Conservation (phyloP, 306 rosid species). For the Vachellia collinsii region DNA sequence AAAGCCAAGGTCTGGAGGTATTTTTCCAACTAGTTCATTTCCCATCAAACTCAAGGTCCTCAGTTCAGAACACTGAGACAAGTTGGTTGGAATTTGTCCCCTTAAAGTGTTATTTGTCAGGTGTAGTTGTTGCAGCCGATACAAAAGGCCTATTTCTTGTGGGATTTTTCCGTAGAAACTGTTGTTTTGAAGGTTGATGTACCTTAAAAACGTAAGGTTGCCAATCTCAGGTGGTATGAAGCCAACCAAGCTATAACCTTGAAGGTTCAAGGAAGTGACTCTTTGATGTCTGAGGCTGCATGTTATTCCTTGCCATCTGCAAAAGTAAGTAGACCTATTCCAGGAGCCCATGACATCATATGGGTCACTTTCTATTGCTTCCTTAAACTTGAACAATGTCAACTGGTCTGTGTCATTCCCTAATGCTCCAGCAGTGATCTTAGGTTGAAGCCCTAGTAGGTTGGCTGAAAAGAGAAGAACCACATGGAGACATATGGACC, state of each 20-base stretch:
- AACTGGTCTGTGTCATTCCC: conserved; percentile 43
- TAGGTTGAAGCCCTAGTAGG: conserved; percentile 23
- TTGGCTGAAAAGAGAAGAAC: not conserved
- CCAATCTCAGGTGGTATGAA: conserved; percentile 49
- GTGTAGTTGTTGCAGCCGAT: conserved; percentile 33
- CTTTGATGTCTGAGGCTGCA: conserved; percentile 50
- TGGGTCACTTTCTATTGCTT: conserved; percentile 33
- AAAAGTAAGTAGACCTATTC: conserved; percentile 50
- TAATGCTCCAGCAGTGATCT: conserved; percentile 24
- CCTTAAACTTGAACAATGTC: conserved; percentile 46
- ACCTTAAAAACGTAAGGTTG: conserved; percentile 46
- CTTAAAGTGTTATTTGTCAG: conserved; percentile 37
- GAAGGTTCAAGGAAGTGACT: conserved; percentile 37
- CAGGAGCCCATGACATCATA: conserved; percentile 36
- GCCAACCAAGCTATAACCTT: conserved; percentile 39
- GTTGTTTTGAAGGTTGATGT: conserved; percentile 40
- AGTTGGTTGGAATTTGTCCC: conserved; percentile 51
- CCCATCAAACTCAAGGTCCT: conserved; percentile 1
- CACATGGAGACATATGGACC: conserved; percentile 18
- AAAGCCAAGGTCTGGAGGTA: conserved; percentile 40
- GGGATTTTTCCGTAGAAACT: too few relatives aligned
- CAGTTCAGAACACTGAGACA: conserved; percentile 39
- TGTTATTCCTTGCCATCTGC: conserved; percentile 53
- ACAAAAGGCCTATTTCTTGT: conserved; percentile 42
- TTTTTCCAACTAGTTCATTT: conserved; percentile 41